Base-by-base conservation (phyloP, 805 yeast species). In the Ogataea wickerhamii region DNA sequence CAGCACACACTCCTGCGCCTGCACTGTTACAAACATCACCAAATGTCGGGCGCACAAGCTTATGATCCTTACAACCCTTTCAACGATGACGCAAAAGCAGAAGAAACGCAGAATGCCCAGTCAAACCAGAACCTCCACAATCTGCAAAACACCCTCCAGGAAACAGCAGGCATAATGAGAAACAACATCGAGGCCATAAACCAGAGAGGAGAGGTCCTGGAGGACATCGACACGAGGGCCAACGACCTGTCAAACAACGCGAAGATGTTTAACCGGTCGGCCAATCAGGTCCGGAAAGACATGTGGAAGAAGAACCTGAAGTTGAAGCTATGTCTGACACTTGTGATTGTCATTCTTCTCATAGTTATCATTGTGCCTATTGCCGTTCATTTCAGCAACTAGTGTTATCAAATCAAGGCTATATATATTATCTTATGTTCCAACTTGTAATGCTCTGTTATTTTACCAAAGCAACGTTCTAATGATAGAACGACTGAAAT, bases 301-400 rank as follows among this genome's bases (percentile, higher is more conserved):
- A 91, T 91, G 97, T 91, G 98, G 98, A 86, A 95, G 85, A 91
- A 93, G 66, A 96, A 91, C 63, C 75, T 93, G 78, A 93, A 93
- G 71, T 84, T 93, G 91, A 82, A 95, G 64, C 69, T 89, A 71
- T 91, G 98, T 65, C 82, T 89, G 43, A 78, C 82, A 33, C 84
- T 82, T 20, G 80, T 82, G 18, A 67, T 93, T 37, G 79, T 91
- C 56, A 78, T 89, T 37, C 66, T 91, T 51, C 66, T 91, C 41
- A 84, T 91, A 38, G 95, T 91, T 40, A 78, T 82, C 47, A 85
- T 89, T 49, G 96, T 91, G 28, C 98, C 98, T 21, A 80, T 93
- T 45, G 97, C 86, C 23, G 87, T 91, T 40, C 96, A 89, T 60
- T 89, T 88, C 63, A 74, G 65, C 44, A 50, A 29, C 13, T 29